These are phyloP conservation scores for Neurospora crassa DNA, from an alignment of 2,329 filamentous ascomycete species.

Conservation along the genomic window DNA sequence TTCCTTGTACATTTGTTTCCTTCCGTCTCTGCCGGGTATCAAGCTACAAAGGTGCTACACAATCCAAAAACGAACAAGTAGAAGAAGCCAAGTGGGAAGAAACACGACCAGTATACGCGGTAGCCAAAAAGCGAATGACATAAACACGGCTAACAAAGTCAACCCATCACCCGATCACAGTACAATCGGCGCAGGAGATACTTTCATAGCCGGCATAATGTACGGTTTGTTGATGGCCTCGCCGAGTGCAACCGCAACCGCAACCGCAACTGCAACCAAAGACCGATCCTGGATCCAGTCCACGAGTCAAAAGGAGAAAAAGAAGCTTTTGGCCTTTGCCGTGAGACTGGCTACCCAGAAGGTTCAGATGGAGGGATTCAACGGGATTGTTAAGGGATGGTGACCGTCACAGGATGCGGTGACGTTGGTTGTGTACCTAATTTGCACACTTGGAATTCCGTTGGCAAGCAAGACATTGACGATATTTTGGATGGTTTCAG, in stretches of 20 bases:
- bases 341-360: slow-evolving; percentile 59
- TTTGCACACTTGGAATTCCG: no score
- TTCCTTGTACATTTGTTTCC: neutral
- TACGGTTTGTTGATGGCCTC: slow-evolving; percentile 40
- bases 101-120: neutral
- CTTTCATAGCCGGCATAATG: slow-evolving; percentile 63
- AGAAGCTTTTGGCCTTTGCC: slow-evolving; percentile 41
- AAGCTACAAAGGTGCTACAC: no score
- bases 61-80: no score
- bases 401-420: no score
- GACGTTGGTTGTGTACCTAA: no score
- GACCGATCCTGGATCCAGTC: neutral
- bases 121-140: no score
- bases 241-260: neutral
- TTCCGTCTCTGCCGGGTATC: neutral
- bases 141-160: neutral
- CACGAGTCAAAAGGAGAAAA: slow-evolving; percentile 34
- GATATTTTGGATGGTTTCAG: no score
- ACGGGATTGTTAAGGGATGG: slow-evolving; percentile 19
- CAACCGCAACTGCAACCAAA: neutral
- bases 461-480: no score
- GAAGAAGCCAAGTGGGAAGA: neutral
- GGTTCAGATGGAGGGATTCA: slow-evolving; percentile 58
- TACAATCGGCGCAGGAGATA: slow-evolving; percentile 65
- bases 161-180: slow-evolving; percentile 28